These are phyloP conservation scores for Chenopodium album DNA, from an alignment of 148 eudicot species.

Conservation along the genomic window DNA sequence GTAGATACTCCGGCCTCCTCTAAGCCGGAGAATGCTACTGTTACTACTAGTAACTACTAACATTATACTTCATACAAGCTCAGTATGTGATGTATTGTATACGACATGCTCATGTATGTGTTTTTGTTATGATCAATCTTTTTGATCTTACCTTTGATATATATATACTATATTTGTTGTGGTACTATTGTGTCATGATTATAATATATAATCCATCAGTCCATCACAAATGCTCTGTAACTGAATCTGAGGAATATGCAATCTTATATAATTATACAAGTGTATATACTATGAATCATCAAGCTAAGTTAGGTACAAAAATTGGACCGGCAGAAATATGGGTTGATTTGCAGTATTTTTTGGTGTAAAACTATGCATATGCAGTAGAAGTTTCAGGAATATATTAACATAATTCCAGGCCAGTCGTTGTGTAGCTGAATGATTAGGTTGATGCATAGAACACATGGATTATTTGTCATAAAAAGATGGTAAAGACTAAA, in stretches of 20 bases:
- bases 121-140: not conserved
- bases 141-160: not conserved
- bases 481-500: not conserved
- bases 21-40: slow-evolving; percentile 17
- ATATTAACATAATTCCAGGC: no score
- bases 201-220: not conserved
- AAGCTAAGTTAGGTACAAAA: no score
- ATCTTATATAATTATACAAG: not conserved
- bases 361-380: not conserved
- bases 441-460: not conserved
- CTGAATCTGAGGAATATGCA: not conserved
- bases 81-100: not conserved
- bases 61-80: not conserved
- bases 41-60: not conserved
- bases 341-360: not conserved
- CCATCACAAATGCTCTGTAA: not conserved
- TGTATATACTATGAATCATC: no score
- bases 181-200: not conserved
- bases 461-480: not conserved
- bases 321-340: not conserved
- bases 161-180: not conserved
- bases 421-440: no score
- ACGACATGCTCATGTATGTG: not conserved
- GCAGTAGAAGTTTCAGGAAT: not conserved
- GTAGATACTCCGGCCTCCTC: slow-evolving; percentile 27